Evolutionary conservation across 257 asterid species (phyloP).

Genomic region (Solanum chmielewskii): DNA sequence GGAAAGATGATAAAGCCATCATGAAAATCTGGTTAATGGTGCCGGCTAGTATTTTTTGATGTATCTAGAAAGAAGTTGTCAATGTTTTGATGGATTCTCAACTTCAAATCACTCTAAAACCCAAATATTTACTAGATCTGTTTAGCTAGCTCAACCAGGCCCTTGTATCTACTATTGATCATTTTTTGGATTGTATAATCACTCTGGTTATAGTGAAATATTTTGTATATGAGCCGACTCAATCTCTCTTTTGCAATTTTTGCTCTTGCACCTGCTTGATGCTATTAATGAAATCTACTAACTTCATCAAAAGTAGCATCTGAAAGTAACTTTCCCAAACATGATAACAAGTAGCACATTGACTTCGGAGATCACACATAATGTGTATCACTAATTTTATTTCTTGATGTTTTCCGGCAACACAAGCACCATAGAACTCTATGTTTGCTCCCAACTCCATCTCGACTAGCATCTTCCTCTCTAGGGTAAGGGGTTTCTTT

Average conservation of each 20-base stretch:
- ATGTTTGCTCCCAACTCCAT: neutral
- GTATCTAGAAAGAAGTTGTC: neutral
- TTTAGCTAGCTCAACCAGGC: neutral
- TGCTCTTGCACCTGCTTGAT: neutral
- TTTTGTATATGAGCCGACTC: neutral
- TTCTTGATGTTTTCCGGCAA: neutral
- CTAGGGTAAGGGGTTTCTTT: neutral
- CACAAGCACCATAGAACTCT: neutral
- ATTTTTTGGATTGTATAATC: neutral
- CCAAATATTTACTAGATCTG: neutral
- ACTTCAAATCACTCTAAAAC: neutral
- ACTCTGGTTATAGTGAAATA: neutral
- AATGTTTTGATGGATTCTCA: neutral
- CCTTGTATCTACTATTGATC: neutral
- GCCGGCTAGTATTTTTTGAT: neutral
- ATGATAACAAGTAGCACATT: neutral
- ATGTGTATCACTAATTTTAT: neutral
- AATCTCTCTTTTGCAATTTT: neutral
- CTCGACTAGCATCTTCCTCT: neutral
- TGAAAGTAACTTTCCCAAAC: neutral
- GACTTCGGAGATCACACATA: neutral
- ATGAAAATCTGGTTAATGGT: neutral
- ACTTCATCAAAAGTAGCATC: neutral
- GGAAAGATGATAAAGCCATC: neutral
- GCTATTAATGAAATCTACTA: neutral